phyloP scores from a whole-genome alignment of 2,329 filamentous ascomycete species.

The Diplocarpon mali region DNA sequence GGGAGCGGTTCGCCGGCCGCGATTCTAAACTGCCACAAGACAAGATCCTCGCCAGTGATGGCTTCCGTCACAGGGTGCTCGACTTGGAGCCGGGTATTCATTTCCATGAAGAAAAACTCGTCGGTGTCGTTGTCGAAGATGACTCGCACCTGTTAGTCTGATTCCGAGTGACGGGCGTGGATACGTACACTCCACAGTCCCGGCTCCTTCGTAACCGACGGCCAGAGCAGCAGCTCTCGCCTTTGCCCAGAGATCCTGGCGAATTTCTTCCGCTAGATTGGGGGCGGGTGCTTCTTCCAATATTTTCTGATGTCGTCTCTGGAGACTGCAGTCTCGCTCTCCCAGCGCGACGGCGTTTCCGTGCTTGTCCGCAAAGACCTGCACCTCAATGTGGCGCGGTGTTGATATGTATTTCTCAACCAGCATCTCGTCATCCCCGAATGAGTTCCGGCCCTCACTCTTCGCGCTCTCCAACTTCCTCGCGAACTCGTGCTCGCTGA shows the following conservation, averaged over 20 bases:
- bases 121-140: conserved; percentile 75
- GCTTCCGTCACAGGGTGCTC: conserved; percentile 90
- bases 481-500: conserved; percentile 55
- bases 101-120: conserved; percentile 74
- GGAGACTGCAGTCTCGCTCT: conserved; percentile 80
- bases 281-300: conserved; percentile 83
- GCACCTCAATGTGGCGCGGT: conserved; percentile 79
- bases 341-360: conserved; percentile 75
- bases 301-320: conserved; percentile 82
- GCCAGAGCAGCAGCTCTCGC: conserved; percentile 56
- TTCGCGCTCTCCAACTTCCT: conserved; percentile 61
- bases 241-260: conserved; percentile 55
- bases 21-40: conserved; percentile 91
- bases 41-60: conserved; percentile 67
- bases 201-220: conserved; percentile 78
- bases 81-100: conserved; percentile 84
- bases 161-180: background rate
- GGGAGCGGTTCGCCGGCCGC: conserved; percentile 61
- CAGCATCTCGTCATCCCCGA: conserved; percentile 75
- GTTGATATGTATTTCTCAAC: conserved; percentile 74
- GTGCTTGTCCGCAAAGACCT: conserved; percentile 75
- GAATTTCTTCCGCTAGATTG: conserved; percentile 44
- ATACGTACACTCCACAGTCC: conserved; percentile 74
- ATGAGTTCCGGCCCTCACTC: conserved; percentile 65
- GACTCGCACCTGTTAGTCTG: conserved; percentile 42